phyloP scores from a whole-genome alignment of 2,329 filamentous ascomycete species.

The Ophidiomyces ophidiicola region DNA sequence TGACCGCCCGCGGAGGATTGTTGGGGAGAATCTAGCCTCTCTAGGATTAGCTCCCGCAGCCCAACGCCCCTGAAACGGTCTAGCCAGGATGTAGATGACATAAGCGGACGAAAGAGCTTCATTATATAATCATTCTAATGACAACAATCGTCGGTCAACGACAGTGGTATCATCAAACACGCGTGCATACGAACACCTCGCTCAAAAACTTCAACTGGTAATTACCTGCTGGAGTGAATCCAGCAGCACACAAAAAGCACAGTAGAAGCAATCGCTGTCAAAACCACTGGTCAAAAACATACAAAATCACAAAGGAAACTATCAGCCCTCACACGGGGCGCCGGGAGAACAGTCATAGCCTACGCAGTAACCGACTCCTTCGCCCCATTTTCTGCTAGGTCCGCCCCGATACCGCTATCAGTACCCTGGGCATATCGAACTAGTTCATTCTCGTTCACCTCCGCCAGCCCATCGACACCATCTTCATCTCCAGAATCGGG shows the following conservation, averaged over 20 bases:
- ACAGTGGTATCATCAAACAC: conserved; percentile 11
- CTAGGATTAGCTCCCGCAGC: not conserved
- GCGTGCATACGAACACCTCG: conserved; percentile 4
- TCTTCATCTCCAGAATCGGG: conserved; percentile 22
- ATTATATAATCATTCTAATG: too few relatives aligned
- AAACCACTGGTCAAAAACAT: conserved; percentile 7
- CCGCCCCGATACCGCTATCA: conserved; percentile 24
- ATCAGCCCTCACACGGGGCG: too few relatives aligned
- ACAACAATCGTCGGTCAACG: too few relatives aligned
- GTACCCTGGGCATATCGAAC: conserved; percentile 17
- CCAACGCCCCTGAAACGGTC: not conserved
- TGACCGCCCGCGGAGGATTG: conserved; percentile 10
- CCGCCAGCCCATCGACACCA: conserved; percentile 15
- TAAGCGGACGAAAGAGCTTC: too few relatives aligned
- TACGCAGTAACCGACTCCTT: conserved; percentile 14
- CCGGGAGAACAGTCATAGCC: too few relatives aligned
- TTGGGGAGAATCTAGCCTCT: conserved; percentile 6
- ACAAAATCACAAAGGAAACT: too few relatives aligned
- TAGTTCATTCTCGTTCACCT: conserved; percentile 15
- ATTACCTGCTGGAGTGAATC: conserved; percentile 5
- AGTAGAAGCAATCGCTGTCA: not conserved
- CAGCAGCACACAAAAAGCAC: conserved; percentile 5
- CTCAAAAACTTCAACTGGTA: conserved; percentile 6
- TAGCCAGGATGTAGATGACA: too few relatives aligned
- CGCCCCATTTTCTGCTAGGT: conserved; percentile 14